Evolutionary conservation across 164 flowering plant species (phyloP).

Genomic region (Macadamia tetraphylla): DNA sequence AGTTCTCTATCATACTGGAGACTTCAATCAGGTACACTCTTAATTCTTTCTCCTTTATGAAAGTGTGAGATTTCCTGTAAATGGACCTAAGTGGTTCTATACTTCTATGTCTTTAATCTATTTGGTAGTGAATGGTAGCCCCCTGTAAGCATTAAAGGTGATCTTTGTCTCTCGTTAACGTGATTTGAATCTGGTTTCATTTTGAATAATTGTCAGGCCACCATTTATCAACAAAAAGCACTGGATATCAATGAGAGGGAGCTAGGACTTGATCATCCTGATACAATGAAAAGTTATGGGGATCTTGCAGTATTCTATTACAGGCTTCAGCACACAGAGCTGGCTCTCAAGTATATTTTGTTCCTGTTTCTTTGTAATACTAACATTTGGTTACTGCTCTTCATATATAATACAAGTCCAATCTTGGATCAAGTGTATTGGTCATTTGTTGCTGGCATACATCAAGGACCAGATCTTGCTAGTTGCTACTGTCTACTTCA

Average conservation of each 20-base stretch:
- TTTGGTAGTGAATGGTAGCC: too few relatives aligned
- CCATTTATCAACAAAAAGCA: constrained; percentile 97
- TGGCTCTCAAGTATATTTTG: constrained; percentile 85
- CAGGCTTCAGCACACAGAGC: constrained; percentile 95
- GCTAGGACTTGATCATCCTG: constrained; percentile 98
- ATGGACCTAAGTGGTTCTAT: too few relatives aligned
- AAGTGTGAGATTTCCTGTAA: neutral
- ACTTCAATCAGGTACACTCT: constrained; percentile 83
- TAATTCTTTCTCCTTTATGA: neutral
- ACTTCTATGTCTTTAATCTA: too few relatives aligned
- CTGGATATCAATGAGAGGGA: constrained; percentile 98
- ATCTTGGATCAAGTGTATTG: neutral
- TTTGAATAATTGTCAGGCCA: constrained; percentile 47
- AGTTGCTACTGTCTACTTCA: neutral
- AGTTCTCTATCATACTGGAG: constrained; percentile 97
- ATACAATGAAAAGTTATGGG: constrained; percentile 99
- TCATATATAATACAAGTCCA: neutral
- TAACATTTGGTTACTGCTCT: neutral
- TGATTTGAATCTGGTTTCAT: neutral
- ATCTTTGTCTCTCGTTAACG: neutral
- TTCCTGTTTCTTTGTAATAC: neutral
- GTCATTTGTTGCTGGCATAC: neutral
- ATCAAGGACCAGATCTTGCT: neutral
- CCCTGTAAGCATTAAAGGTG: neutral
- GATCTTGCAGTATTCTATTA: constrained; percentile 99